Evolutionary conservation across 75 land plant species (phyloP).

Genomic region (Sequoia sempervirens): DNA sequence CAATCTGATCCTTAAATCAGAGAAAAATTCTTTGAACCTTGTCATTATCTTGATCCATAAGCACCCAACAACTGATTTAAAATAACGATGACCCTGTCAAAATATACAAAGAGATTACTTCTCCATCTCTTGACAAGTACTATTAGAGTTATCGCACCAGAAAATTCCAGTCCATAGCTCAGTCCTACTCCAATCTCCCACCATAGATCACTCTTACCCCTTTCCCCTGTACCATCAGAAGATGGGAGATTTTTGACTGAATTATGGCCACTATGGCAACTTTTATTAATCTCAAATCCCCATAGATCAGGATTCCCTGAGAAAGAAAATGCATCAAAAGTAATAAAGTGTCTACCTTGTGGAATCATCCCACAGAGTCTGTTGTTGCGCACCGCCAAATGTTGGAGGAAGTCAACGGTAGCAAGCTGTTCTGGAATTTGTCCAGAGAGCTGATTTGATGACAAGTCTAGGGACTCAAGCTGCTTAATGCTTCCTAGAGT

Average conservation of each 20-base stretch:
- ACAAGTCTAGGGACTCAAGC: constrained; percentile 34
- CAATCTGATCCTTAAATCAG: no score
- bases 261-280: neutral
- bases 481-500: constrained; percentile 16
- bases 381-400: constrained; percentile 24
- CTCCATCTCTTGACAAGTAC: neutral
- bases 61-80: neutral
- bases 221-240: neutral
- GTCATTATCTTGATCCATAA: neutral
- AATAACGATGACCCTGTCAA: neutral
- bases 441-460: constrained; percentile 21
- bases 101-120: neutral
- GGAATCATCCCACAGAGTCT: constrained; percentile 25
- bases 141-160: neutral
- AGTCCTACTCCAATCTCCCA: constrained; percentile 2
- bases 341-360: constrained; percentile 11
- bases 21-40: no score
- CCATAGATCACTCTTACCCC: neutral
- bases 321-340: constrained; percentile 12
- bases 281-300: constrained; percentile 4
- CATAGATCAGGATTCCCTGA: constrained; percentile 20
- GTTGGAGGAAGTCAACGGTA: constrained; percentile 4
- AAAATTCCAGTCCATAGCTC: constrained; percentile 11
- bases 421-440: constrained; percentile 15
- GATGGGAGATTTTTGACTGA: no score